These are phyloP conservation scores for Naganishia onofrii DNA, from an alignment of 768 basidiomycete genomes.

Conservation along the genomic window DNA sequence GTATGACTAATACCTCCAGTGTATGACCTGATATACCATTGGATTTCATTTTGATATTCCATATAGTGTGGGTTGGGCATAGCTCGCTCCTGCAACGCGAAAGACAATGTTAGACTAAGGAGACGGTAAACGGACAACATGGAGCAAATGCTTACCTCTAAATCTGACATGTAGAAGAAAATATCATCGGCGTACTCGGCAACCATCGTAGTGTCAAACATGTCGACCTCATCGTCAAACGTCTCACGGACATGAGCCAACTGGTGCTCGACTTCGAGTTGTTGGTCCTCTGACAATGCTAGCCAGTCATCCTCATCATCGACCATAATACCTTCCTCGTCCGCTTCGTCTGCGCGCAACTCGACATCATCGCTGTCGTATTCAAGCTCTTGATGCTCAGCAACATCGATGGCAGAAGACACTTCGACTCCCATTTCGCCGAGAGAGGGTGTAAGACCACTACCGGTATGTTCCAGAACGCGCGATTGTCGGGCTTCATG, in stretches of 20 bases:
- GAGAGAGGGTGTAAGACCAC: slow-evolving; percentile 32
- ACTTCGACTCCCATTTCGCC: slow-evolving; percentile 33
- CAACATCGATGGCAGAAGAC: slow-evolving; percentile 44
- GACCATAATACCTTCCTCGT: slow-evolving; percentile 39
- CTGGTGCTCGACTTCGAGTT: slow-evolving; percentile 53
- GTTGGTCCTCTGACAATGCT: slow-evolving; percentile 49
- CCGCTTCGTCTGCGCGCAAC: slow-evolving; percentile 32
- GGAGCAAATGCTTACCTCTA: slow-evolving; percentile 67
- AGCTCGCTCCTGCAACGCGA: slow-evolving; percentile 63
- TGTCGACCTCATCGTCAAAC: slow-evolving; percentile 73
- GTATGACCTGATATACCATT: slow-evolving; percentile 48
- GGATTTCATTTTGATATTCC: slow-evolving; percentile 84
- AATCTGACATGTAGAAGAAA: slow-evolving; percentile 88
- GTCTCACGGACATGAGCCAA: slow-evolving; percentile 64
- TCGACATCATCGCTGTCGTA: slow-evolving; percentile 48
- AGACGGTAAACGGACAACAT: not conserved
- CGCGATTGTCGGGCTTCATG: slow-evolving; percentile 35
- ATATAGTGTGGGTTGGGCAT: slow-evolving; percentile 95
- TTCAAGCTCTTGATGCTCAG: slow-evolving; percentile 15
- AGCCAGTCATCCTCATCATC: slow-evolving; percentile 55
- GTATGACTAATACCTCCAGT: no score
- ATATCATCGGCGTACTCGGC: slow-evolving; percentile 99
- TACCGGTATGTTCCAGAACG: slow-evolving; percentile 15
- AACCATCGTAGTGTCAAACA: slow-evolving; percentile 87
- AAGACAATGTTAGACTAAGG: not conserved